phyloP scores from a whole-genome alignment of 495 filamentous ascomycete genomes.

The Tricharina praecox region DNA sequence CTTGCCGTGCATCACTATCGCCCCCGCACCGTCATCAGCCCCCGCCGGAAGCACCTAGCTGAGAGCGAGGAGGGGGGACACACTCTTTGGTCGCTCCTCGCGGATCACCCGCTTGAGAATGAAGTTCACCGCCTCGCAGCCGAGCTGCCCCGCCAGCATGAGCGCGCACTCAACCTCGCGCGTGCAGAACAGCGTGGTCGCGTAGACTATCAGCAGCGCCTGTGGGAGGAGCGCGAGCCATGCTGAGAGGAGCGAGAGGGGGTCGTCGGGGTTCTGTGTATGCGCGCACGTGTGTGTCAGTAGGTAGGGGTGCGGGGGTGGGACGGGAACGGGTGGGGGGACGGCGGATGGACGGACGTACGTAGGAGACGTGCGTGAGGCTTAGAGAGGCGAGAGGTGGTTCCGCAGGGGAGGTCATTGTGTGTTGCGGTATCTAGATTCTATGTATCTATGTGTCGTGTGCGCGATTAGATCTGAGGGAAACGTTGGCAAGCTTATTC shows the following conservation, averaged over 20 bases:
- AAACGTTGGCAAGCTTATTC: too few species aligned
- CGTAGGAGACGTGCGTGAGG: constrained; percentile 92
- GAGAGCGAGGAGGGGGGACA: constrained; percentile 13
- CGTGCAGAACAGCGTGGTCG: constrained; percentile 71
- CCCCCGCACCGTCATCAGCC: too few species aligned
- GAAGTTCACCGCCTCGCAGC: constrained; percentile 88
- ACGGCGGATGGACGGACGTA: constrained; percentile 30
- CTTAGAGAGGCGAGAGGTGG: constrained; percentile 72
- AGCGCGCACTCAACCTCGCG: constrained; percentile 79
- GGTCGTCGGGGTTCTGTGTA: constrained; percentile 69
- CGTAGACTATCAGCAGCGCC: constrained; percentile 74
- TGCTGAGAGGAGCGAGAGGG: constrained; percentile 68
- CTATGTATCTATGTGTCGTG: too few species aligned
- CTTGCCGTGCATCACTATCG: constrained; percentile 62
- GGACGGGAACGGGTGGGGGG: not conserved
- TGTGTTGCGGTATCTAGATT: constrained; percentile 1
- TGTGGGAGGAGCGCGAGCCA: constrained; percentile 89
- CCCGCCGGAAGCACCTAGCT: too few species aligned
- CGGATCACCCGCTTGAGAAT: constrained; percentile 75
- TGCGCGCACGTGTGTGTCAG: too few species aligned
- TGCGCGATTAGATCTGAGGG: too few species aligned
- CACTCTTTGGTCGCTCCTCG: constrained; percentile 69
- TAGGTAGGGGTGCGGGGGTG: too few species aligned
- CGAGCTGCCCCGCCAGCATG: constrained; percentile 84
- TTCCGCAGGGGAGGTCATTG: constrained; percentile 27